phyloP scores from a whole-genome alignment of 1,284 basidiomycete genomes.

The Sporisorium graminicola region DNA sequence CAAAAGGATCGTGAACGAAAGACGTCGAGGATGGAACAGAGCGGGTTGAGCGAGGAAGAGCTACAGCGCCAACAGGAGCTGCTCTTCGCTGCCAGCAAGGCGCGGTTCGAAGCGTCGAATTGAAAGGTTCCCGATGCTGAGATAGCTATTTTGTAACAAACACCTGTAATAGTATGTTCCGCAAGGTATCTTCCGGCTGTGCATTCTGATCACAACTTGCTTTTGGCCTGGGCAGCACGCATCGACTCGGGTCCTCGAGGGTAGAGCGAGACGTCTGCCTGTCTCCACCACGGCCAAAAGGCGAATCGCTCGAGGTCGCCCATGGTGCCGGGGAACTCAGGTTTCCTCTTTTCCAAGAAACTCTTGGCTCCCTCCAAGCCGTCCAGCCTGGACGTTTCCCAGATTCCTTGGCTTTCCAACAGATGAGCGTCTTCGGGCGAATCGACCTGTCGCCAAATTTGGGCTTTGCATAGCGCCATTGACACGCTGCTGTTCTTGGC shows the following conservation, averaged over 20 bases:
- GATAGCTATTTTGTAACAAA: too few relatives aligned
- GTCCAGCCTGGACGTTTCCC: constrained; percentile 44
- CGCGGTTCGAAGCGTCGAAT: constrained; percentile 72
- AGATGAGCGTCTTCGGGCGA: constrained; percentile 57
- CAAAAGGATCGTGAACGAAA: constrained; percentile 82
- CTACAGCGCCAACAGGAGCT: constrained; percentile 87
- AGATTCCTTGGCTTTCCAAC: constrained; percentile 51
- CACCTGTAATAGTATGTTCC: constrained; percentile 1
- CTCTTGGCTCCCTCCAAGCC: constrained; percentile 54
- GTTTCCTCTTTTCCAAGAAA: constrained; percentile 55
- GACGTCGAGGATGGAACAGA: constrained; percentile 79
- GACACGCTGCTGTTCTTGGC: constrained; percentile 49
- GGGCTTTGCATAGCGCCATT: constrained; percentile 60
- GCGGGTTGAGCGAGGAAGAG: constrained; percentile 91
- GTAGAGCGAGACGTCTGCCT: constrained; percentile 36
- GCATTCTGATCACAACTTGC: constrained; percentile 12
- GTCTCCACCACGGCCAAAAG: constrained; percentile 62
- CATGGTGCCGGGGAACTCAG: constrained; percentile 47
- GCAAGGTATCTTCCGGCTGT: background rate
- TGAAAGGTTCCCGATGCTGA: too few relatives aligned
- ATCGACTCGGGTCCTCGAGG: constrained; percentile 33
- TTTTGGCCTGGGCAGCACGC: constrained; percentile 25
- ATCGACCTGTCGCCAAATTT: constrained; percentile 48
- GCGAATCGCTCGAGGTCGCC: constrained; percentile 48
- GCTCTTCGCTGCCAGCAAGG: constrained; percentile 87